Evolutionary conservation across 2,329 filamentous ascomycete species (phyloP).

Genomic region (Paraphaeosphaeria minitans): DNA sequence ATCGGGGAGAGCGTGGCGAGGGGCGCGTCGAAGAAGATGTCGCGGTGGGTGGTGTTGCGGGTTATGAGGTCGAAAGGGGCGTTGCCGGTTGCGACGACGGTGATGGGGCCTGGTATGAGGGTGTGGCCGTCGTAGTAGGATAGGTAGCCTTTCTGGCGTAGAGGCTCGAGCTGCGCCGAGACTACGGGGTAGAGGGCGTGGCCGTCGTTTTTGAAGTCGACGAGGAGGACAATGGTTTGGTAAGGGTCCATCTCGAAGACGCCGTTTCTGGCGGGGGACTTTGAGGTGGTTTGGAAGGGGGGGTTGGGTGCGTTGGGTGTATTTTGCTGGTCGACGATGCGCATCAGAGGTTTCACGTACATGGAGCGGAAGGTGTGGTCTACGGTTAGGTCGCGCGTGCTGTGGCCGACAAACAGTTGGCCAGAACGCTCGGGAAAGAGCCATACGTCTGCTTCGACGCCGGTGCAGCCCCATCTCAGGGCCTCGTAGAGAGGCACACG

Average conservation of each 20-base stretch:
- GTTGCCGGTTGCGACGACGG: slow-evolving; percentile 60
- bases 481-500: slow-evolving; percentile 61
- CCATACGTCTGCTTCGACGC: slow-evolving; percentile 65
- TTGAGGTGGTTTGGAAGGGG: slow-evolving; percentile 33
- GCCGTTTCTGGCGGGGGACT: slow-evolving; percentile 46
- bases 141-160: slow-evolving; percentile 57
- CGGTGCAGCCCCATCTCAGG: slow-evolving; percentile 58
- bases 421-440: slow-evolving; percentile 52
- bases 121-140: slow-evolving; percentile 56
- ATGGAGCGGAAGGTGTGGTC: slow-evolving; percentile 56
- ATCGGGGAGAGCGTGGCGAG: slow-evolving; percentile 22
- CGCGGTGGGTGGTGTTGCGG: slow-evolving; percentile 53
- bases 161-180: slow-evolving; percentile 50
- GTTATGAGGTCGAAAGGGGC: slow-evolving; percentile 56
- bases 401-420: slow-evolving; percentile 63
- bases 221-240: slow-evolving; percentile 58
- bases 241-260: slow-evolving; percentile 57
- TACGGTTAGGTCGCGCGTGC: slow-evolving; percentile 51
- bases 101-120: slow-evolving; percentile 52
- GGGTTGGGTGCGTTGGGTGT: slow-evolving; percentile 43
- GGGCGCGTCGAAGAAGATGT: slow-evolving; percentile 63
- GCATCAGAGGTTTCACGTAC: slow-evolving; percentile 59
- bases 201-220: slow-evolving; percentile 56
- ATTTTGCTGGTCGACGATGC: slow-evolving; percentile 58
- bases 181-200: slow-evolving; percentile 45